Base-by-base conservation (phyloP, 78 protist genomes). In the Blattamonas nauphoetae region DNA sequence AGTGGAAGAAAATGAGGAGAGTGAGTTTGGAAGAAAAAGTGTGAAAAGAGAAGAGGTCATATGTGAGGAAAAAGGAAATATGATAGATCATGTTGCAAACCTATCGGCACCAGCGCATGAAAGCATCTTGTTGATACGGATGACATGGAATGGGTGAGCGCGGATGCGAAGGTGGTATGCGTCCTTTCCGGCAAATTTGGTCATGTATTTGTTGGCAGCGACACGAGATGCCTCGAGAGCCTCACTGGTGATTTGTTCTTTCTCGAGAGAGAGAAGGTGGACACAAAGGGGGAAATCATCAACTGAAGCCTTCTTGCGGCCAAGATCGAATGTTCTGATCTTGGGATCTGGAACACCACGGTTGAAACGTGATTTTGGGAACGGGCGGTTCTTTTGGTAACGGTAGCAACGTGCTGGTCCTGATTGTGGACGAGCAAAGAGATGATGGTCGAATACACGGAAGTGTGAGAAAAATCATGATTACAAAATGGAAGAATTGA, bases 71-170 rank as follows among this genome's bases (percentile, higher is more conserved):
- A n/a, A 87, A 0, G 11, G 43, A 55, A 33, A 35, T 0, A 46
- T 36, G 41, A 1, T 55, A 38, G 36, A 87, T 1, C 42, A 78
- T 41, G 1, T 45, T 63, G 21, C 32, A 1, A 2, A 91, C 89
- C 97, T 89, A 98, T 98, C 99, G 35, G 99, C 99, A 46, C 99
- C 99, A 82, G 99, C 99, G 89, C 99, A 98, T 44, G 98, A 95
- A 45, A 98, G 94, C 99, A 98, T 98, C 96, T 98, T 98, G 96
- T 98, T 98, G 96, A 98, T 98, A 90, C 99, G 98, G 83, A 97
- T 84, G 63, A 98, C 98, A 92, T 98, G 99, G 97, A 89, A 98
- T 42, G 99, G 99, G 95, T 98, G 99, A 87, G 93, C 97, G 36
- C 99, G 97, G 79, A 98, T 90, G 63, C 99, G 97, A 88, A 97